A percentile compares a stretch with the other conserved stretches of the same genome.
Conservation (phyloP, 257 asterid species). For the Lavandula angustifolia region DNA sequence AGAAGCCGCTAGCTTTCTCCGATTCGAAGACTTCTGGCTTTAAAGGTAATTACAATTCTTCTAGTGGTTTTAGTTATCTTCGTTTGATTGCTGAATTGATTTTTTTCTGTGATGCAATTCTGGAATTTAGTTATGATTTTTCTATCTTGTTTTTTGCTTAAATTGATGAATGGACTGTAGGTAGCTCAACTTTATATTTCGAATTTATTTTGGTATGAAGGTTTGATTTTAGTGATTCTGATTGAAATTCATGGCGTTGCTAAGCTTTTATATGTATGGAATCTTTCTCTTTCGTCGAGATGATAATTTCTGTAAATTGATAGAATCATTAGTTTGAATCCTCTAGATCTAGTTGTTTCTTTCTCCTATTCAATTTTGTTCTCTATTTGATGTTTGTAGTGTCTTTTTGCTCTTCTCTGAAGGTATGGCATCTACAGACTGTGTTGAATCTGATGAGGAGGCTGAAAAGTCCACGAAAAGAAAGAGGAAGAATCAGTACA, state of each 20-base stretch:
- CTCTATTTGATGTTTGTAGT: conserved; percentile 21
- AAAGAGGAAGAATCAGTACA: conserved; percentile 91
- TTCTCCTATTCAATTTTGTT: not conserved
- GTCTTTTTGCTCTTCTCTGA: conserved; percentile 2
- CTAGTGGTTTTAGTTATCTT: not conserved
- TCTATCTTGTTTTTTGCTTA: not conserved
- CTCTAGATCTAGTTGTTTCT: not conserved
- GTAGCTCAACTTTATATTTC: conserved; percentile 15
- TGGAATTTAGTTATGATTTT: not conserved
- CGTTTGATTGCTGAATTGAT: not conserved
- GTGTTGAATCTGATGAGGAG: conserved; percentile 55
- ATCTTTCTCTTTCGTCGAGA: not conserved
- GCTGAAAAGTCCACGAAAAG: conserved; percentile 69
- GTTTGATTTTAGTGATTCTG: not conserved
- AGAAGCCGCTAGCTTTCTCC: conserved; percentile 52
- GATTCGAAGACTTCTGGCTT: conserved; percentile 43
- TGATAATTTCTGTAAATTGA: not conserved
- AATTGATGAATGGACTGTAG: not conserved
- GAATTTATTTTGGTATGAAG: not conserved
- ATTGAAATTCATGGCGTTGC: conserved; percentile 15
- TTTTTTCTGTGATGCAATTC: not conserved
- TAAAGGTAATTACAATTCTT: conserved; percentile 34
- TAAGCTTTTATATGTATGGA: not conserved
- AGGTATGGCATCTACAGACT: conserved; percentile 48
- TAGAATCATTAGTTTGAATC: conserved; percentile 6